Evolutionary conservation across 148 eudicot genomes (phyloP), one percentile per base, ranked within the genome.

Genomic region (Salicornia ramosissima): DNA sequence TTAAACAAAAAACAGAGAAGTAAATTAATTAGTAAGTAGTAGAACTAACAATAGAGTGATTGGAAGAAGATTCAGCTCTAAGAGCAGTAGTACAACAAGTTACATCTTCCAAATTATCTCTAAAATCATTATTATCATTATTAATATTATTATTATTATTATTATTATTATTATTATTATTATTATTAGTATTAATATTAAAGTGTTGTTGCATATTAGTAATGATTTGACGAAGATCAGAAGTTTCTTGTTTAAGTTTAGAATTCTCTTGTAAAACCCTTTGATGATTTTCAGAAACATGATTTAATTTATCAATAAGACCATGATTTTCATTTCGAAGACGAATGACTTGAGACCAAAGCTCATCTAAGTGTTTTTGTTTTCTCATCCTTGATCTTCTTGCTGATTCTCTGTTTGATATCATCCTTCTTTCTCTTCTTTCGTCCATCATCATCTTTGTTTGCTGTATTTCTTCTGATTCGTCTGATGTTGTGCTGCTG

Each of bases 381-480:
- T 93, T 93, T 71, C 95, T 65, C 91, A 93, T 85, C 74, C 98
- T 81, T 0, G 98, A 93, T 76, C 98, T 79, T 4, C 98, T 64
- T 0, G 98, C 98, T 0, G 98, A 93, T 73, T 93, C 96, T 19
- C 95, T 65, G 69, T 93, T 93, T 0, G 98, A 93, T 22, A 90
- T 81, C 96, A 86, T 93, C 54, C 96, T 76, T 50, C 96, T 85
- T 19, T 88, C 82, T 72, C 80, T 88, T 66, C 98, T 82, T 72
- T 93, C 91, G 15, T 93, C 86, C 11, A 90, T 76, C 50, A 90
- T 76, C 50, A 85, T 67, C 58, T 78, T 78, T 1, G 25, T 61
- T 4, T 71, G 77, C 30, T 71, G 75, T 6, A 29, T 52, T 50
- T 90, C 96, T 11, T 86, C 90, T 4, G 87, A 86, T 18, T 89